phyloP scores from a whole-genome alignment of 805 yeast genomes.

The Kluyveromyces aestuarii region DNA sequence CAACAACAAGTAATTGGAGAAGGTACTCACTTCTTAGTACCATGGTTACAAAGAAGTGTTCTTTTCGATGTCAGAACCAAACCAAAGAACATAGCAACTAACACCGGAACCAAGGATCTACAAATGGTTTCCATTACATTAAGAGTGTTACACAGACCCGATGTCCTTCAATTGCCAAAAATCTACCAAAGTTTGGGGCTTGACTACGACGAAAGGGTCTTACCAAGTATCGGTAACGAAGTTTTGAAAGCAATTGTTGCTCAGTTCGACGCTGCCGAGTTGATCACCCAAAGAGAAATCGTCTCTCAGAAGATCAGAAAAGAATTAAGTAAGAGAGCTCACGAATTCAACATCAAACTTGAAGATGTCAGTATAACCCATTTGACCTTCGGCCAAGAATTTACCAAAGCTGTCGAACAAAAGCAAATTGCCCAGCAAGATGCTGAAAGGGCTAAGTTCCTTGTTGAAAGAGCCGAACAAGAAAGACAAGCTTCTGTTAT shows the following conservation, averaged over 20 bases:
- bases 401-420: constrained; percentile 97
- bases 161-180: constrained; percentile 66
- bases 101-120: constrained; percentile 94
- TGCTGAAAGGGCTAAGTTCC: constrained; percentile 90
- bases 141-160: constrained; percentile 91
- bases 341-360: constrained; percentile 79
- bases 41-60: constrained; percentile 92
- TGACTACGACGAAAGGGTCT: constrained; percentile 90
- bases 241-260: constrained; percentile 85
- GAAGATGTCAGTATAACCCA: constrained; percentile 98
- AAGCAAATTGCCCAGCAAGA: constrained; percentile 99
- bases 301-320: constrained; percentile 83
- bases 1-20: constrained; percentile 85
- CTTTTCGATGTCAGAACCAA: constrained; percentile 90
- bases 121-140: constrained; percentile 92
- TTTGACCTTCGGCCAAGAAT: constrained; percentile 92
- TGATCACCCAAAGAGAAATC: constrained; percentile 93
- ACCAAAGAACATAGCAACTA: constrained; percentile 87
- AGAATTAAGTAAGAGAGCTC: constrained; percentile 75
- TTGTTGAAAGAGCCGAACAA: constrained; percentile 95
- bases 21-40: constrained; percentile 91
- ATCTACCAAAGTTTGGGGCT: constrained; percentile 88
- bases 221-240: constrained; percentile 90
- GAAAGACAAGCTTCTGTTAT: constrained; percentile 91
- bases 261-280: constrained; percentile 91